These are phyloP conservation scores for Ophiostoma piceae DNA, from an alignment of 2,329 filamentous ascomycete genomes.

Conservation along the genomic window DNA sequence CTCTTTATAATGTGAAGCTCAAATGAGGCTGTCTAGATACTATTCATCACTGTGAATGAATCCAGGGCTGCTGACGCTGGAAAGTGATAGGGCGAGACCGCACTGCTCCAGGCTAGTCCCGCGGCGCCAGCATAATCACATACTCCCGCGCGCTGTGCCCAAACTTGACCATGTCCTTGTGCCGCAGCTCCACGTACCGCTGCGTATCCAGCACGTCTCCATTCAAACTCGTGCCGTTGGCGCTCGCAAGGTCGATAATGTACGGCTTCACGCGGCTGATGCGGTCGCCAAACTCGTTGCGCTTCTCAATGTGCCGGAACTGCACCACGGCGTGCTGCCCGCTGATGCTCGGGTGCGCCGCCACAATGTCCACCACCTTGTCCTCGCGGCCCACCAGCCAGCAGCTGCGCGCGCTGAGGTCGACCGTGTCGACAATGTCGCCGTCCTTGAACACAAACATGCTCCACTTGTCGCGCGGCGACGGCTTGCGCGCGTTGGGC, in stretches of 20 bases:
- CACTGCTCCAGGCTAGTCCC: not conserved
- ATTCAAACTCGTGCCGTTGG: slow-evolving; percentile 84
- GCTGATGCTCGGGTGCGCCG: slow-evolving; percentile 88
- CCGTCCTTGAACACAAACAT: slow-evolving; percentile 87
- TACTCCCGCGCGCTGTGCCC: slow-evolving; percentile 88
- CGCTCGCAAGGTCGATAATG: slow-evolving; percentile 86
- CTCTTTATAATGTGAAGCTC: not conserved
- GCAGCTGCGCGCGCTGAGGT: slow-evolving; percentile 70
- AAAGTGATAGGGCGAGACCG: not conserved
- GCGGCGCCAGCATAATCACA: slow-evolving; percentile 77
- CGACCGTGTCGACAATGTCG: slow-evolving; percentile 75
- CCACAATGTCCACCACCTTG: slow-evolving; percentile 71
- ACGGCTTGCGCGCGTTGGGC: slow-evolving; percentile 81
- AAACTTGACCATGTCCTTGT: slow-evolving; percentile 86
- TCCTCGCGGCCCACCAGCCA: slow-evolving; percentile 85
- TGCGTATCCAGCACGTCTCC: slow-evolving; percentile 65
- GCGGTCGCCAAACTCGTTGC: slow-evolving; percentile 81
- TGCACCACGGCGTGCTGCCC: slow-evolving; percentile 96
- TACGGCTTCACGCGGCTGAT: slow-evolving; percentile 78
- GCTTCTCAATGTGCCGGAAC: slow-evolving; percentile 78
- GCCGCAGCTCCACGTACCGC: slow-evolving; percentile 77
- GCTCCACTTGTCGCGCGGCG: slow-evolving; percentile 73
- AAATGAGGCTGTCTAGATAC: not conserved
- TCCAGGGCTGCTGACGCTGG: not conserved
- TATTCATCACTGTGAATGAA: not conserved